These are phyloP conservation scores for Aspergillus incahuasiensis DNA, from an alignment of 495 filamentous ascomycete genomes.

Conservation along the genomic window DNA sequence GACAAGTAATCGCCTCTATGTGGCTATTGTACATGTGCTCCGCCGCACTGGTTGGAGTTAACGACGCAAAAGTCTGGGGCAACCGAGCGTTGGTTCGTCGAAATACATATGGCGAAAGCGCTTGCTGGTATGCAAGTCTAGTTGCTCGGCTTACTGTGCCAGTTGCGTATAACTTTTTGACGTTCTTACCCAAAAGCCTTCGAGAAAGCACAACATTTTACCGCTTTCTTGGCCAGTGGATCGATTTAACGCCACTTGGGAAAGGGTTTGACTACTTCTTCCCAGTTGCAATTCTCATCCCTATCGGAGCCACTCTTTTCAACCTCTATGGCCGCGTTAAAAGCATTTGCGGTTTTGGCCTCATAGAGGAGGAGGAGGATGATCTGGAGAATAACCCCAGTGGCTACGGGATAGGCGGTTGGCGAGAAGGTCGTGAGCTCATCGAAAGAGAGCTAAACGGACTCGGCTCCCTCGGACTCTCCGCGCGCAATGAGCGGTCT, in stretches of 20 bases:
- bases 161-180: conserved; percentile 91
- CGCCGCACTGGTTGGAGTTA: conserved; percentile 77
- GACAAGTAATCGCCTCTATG: conserved; percentile 73
- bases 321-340: conserved; percentile 81
- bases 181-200: conserved; percentile 66
- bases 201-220: conserved; percentile 76
- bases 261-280: conserved; percentile 84
- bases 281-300: conserved; percentile 78
- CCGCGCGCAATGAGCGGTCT: conserved; percentile 31
- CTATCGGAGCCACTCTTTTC: conserved; percentile 77
- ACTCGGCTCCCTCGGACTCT: conserved; percentile 46
- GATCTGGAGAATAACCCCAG: conserved; percentile 59
- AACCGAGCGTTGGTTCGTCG: conserved; percentile 84
- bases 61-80: conserved; percentile 90
- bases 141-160: conserved; percentile 88
- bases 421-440: conserved; percentile 89
- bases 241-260: conserved; percentile 80
- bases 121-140: conserved; percentile 90
- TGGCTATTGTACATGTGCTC: conserved; percentile 95
- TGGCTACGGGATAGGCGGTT: conserved; percentile 72
- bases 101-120: conserved; percentile 85
- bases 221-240: conserved; percentile 73
- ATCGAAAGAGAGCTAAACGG: conserved; percentile 85
- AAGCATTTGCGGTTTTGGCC: conserved; percentile 70
- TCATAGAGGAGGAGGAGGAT: conserved; percentile 70